Evolutionary conservation across 805 yeast genomes (phyloP).

Genomic region (Yamadazyma kitorensis): DNA sequence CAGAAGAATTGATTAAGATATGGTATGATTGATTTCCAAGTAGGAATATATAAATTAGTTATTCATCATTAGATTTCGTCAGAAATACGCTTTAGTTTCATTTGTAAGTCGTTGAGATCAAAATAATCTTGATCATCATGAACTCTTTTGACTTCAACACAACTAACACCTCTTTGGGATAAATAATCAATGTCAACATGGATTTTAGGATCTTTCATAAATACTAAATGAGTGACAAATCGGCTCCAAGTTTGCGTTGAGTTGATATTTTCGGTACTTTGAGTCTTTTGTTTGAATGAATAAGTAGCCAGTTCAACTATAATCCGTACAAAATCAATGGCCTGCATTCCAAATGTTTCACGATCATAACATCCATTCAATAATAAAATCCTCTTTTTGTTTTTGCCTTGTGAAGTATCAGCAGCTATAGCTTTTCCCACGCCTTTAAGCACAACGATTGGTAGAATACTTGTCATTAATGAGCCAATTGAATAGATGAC

Average conservation of each 20-base stretch:
- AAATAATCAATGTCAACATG: constrained; percentile 44
- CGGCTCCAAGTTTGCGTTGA: constrained; percentile 31
- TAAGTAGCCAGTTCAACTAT: constrained; percentile 56
- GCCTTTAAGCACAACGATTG: constrained; percentile 72
- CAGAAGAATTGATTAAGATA: constrained; percentile 97
- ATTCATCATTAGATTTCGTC: not conserved
- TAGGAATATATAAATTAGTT: not conserved
- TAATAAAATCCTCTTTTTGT: constrained; percentile 53
- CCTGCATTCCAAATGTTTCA: constrained; percentile 70
- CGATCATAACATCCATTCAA: constrained; percentile 76
- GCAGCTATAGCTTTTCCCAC: constrained; percentile 59
- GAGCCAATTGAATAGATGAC: constrained; percentile 84
- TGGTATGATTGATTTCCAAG: constrained; percentile 77
- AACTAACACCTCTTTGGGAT: constrained; percentile 42
- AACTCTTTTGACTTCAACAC: constrained; percentile 38
- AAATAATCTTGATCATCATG: constrained; percentile 26
- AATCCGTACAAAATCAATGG: constrained; percentile 54
- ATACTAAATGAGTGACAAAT: constrained; percentile 63
- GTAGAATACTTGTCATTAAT: constrained; percentile 81
- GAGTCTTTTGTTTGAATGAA: constrained; percentile 29
- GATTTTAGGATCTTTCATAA: constrained; percentile 50
- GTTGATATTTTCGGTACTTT: constrained; percentile 9
- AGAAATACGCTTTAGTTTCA: constrained; percentile 15
- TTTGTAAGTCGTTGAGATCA: constrained; percentile 42
- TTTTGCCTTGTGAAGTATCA: constrained; percentile 11